Evolutionary conservation across 768 basidiomycete genomes (phyloP), one percentile per base, ranked within the genome.

Genomic region (Rickenella mellea): DNA sequence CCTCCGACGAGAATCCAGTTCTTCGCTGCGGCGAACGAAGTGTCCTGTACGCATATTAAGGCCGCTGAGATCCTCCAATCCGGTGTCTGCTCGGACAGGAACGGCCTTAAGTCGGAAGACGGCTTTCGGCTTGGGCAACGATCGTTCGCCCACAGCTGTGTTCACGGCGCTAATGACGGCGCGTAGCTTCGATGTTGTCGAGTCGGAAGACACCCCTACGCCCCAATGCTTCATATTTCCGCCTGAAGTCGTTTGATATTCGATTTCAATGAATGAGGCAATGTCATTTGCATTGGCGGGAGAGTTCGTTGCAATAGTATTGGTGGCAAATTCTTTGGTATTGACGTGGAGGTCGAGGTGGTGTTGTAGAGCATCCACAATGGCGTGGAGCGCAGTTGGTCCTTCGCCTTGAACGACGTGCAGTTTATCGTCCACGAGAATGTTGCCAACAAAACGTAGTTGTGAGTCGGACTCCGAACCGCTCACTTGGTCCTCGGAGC

Each of bases 361-460:
- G 14, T 15, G 7, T n/a, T 33, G 15, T 10, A 43, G 17, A 12
- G 4, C 22, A 20, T 20, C 21, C n/a, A 43, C 19, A 26, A 43
- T 10, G 53, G 69, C 68, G 55, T 69, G 69, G 30, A 68, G 67
- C 11, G 68, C 68, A 39, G 67, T 58, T 55, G 69, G 68, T 25
- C 68, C 69, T 52, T 70, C 67, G n/a, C 67, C 69, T 24, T 68
- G 65, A 12, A 70, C 60, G 35, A 66, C 68, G 33, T 21, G 33
- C 17, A 15, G 6, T 36, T 36, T 21, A n/a, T n/a, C 33, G n/a
- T 36, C 22, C 17, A 36, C 22, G n/a, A 15, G 17, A 6, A 36
- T 9, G 22, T 9, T 36, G n/a, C 69, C 69, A 48, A 69, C 69
- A 47, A 69, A 66, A 39, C 66, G 63, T 49, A 69, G 65, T 3